phyloP scores from a whole-genome alignment of 192 early-diverging fungal genomes.

The Funneliformis mosseae region DNA sequence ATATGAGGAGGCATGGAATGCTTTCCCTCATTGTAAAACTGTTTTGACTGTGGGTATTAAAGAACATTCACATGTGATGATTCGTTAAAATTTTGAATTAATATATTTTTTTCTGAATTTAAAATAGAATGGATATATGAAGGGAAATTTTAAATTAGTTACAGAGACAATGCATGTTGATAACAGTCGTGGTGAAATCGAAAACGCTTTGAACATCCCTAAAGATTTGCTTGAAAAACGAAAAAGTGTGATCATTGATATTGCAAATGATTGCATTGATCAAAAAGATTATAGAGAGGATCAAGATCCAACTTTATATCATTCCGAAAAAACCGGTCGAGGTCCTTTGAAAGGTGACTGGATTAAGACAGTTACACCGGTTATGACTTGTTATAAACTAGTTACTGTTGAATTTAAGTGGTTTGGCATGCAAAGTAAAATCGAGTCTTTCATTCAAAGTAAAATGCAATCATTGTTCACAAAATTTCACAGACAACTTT shows the following conservation, averaged over 20 bases:
- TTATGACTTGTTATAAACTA: slow-evolving; percentile 85
- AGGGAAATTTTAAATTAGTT: slow-evolving; percentile 68
- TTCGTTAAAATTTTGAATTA: slow-evolving; percentile 3
- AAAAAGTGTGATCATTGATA: slow-evolving; percentile 64
- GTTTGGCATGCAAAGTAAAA: slow-evolving; percentile 69
- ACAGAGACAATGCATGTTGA: slow-evolving; percentile 75
- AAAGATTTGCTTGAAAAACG: slow-evolving; percentile 61
- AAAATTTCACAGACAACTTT: slow-evolving; percentile 77
- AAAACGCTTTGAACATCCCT: slow-evolving; percentile 56
- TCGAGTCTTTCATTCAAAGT: slow-evolving; percentile 67
- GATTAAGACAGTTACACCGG: slow-evolving; percentile 65
- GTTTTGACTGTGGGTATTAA: slow-evolving; percentile 28
- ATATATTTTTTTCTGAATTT: neutral
- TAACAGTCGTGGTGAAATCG: slow-evolving; percentile 66
- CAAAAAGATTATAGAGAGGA: slow-evolving; percentile 55
- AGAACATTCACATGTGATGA: neutral
- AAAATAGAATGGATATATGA: slow-evolving; percentile 65
- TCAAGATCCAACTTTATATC: slow-evolving; percentile 67
- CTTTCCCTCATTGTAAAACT: slow-evolving; percentile 63
- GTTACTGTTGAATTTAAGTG: slow-evolving; percentile 78
- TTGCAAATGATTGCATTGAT: slow-evolving; percentile 66
- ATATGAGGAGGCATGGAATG: slow-evolving; percentile 85
- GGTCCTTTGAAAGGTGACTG: slow-evolving; percentile 66
- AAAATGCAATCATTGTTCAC: slow-evolving; percentile 49
- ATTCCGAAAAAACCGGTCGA: slow-evolving; percentile 68